Evolutionary conservation across 768 basidiomycete species (phyloP).

Genomic region (Hirschioporus abietinus): DNA sequence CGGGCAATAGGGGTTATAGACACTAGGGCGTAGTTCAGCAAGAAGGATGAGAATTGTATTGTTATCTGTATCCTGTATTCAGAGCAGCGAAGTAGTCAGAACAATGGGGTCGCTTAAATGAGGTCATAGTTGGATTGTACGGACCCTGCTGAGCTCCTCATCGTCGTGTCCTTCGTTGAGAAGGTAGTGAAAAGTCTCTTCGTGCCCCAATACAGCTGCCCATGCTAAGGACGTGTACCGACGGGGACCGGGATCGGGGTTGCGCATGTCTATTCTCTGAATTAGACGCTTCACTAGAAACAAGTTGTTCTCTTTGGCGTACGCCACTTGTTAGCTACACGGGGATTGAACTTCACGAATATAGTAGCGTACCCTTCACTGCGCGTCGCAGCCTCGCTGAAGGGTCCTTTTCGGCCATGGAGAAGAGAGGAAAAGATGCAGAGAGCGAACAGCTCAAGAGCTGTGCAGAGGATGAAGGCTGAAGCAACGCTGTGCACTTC

Average conservation of each 20-base stretch:
- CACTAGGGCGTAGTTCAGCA: constrained; percentile 68
- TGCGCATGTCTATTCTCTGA: constrained; percentile 83
- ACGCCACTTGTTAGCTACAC: constrained; percentile 13
- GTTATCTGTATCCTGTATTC: constrained; percentile 76
- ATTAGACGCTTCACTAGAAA: constrained; percentile 87
- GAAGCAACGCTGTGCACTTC: not conserved
- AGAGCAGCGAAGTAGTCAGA: not conserved
- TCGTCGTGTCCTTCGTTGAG: constrained; percentile 87
- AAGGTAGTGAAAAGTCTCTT: constrained; percentile 92
- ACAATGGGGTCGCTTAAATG: constrained; percentile 6
- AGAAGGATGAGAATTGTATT: constrained; percentile 92
- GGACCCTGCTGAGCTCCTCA: constrained; percentile 83
- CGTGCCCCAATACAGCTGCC: constrained; percentile 83
- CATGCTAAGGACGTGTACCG: constrained; percentile 88
- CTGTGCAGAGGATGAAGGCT: not conserved
- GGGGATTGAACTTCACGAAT: not conserved
- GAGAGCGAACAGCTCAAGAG: not conserved
- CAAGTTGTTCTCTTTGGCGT: constrained; percentile 82
- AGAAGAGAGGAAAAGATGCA: constrained; percentile 19
- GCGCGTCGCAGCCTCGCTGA: constrained; percentile 70
- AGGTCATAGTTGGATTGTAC: constrained; percentile 23
- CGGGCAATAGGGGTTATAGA: constrained; percentile 40
- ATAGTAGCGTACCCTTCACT: constrained; percentile 55
- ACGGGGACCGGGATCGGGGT: constrained; percentile 71
- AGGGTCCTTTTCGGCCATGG: constrained; percentile 82